Evolutionary conservation across 805 yeast species (phyloP), one percentile per base, ranked within the genome.

Genomic region (Zygoascus flipseniorum): DNA sequence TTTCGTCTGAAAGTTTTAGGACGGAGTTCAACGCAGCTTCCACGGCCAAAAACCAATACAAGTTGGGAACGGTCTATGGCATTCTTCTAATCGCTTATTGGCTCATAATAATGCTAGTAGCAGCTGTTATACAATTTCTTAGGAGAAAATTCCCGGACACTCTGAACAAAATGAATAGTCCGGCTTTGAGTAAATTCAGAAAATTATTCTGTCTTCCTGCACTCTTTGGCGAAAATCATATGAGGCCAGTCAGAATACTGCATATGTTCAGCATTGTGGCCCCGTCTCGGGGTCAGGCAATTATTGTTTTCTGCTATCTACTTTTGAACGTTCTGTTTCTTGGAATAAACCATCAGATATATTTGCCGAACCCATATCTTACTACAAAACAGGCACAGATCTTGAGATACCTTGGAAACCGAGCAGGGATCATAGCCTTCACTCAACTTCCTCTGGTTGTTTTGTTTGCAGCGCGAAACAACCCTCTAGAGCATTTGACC

Each of bases 391-490:
- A 13, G 5, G 56, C 55, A 14, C 64, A 60, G 43, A 19, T 58
- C 13, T 43, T 58, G 31, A 31, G 56, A 2, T 60, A 52, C 49
- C n/a, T 60, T 13, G 63, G 63, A 23, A 58, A 56, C 41, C 14
- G 64, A 37, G 55, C 63, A 1, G 64, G 62, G 0, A 58, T 60
- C 20, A 58, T 60, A 20, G 56, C 62, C 1, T 60, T 60, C 31
- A 55, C 63, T 19, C 57, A 64, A 28, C 5, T 61, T 23, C 70
- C 71, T 0, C 43, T 65, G 16, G 48, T 66, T 43, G 51, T 62
- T 19, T 32, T 66, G 32, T 66, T 86, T 66, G 87, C 88, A 4
- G 83, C 84, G 39, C 73, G 93, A 59, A 86, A 86, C 64, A 86
- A 85, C 63, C 80, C 86, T 18, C 70, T 86, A 60, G 77, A 77